These are phyloP conservation scores for Diplodia seriata DNA, from an alignment of 2,329 filamentous ascomycete species.

Conservation along the genomic window DNA sequence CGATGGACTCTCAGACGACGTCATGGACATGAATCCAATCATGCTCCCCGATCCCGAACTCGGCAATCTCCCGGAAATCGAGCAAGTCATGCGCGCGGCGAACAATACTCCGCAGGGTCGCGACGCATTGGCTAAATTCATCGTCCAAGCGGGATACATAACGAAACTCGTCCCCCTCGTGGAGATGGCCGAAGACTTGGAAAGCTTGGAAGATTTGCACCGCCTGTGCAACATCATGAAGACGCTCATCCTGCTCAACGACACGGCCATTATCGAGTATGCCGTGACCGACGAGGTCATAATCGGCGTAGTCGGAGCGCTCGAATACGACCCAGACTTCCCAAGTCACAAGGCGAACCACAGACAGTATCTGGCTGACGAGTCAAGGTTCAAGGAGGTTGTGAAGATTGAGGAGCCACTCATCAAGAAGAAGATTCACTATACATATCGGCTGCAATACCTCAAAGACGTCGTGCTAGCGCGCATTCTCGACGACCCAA, in stretches of 20 bases:
- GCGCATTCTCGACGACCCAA: constrained; percentile 94
- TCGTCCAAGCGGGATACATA: constrained; percentile 87
- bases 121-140: constrained; percentile 85
- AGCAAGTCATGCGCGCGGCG: constrained; percentile 80
- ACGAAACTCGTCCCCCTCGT: constrained; percentile 85
- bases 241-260: constrained; percentile 90
- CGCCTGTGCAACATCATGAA: constrained; percentile 98
- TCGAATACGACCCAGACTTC: constrained; percentile 98
- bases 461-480: constrained; percentile 98
- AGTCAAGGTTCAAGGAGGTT: constrained; percentile 93
- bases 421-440: constrained; percentile 90
- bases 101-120: constrained; percentile 77
- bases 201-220: constrained; percentile 85
- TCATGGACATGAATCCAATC: constrained; percentile 67
- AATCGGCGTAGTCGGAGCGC: constrained; percentile 88
- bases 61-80: constrained; percentile 83
- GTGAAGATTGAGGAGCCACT: constrained; percentile 84
- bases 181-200: constrained; percentile 86
- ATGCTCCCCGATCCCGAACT: constrained; percentile 80
- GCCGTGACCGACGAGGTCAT: constrained; percentile 90
- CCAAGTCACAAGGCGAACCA: constrained; percentile 98
- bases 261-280: constrained; percentile 91
- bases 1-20: constrained; percentile 87
- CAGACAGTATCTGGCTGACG: constrained; percentile 86
- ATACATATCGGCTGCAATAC: constrained; percentile 94